Evolutionary conservation across 2,329 filamentous ascomycete species (phyloP).

Genomic region (Monosporascus ibericus): DNA sequence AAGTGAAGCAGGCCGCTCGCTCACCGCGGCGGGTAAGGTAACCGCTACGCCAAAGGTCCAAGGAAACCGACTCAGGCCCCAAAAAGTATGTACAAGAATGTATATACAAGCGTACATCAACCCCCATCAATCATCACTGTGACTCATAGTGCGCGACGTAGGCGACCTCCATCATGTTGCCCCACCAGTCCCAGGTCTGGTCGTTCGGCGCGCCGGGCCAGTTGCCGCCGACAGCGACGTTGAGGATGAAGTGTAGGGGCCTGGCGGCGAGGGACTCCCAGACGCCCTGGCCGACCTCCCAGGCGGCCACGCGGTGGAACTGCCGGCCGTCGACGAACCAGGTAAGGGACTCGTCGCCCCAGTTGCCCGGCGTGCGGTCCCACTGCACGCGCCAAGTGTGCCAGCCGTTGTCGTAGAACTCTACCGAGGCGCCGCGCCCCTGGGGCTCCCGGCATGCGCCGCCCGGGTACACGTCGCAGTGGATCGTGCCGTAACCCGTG

Average conservation of each 20-base stretch:
- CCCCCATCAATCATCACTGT: constrained; percentile 3
- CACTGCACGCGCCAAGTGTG: constrained; percentile 43
- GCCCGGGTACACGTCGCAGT: constrained; percentile 38
- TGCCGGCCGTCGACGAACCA: constrained; percentile 41
- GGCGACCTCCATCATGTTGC: constrained; percentile 45
- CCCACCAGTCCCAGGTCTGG: constrained; percentile 38
- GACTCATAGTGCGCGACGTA: constrained; percentile 37
- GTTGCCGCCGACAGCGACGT: constrained; percentile 41
- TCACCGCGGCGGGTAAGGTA: background rate
- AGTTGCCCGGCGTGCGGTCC: constrained; percentile 37
- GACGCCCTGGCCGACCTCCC: constrained; percentile 30
- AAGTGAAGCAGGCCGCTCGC: background rate
- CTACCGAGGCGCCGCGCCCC: constrained; percentile 30
- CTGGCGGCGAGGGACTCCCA: constrained; percentile 39
- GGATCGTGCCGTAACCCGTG: constrained; percentile 40
- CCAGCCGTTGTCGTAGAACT: constrained; percentile 40
- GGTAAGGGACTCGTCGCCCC: constrained; percentile 41
- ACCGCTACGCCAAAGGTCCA: background rate
- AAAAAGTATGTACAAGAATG: constrained; percentile 1
- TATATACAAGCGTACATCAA: background rate
- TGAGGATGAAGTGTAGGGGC: constrained; percentile 40
- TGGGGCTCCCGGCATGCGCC: constrained; percentile 42
- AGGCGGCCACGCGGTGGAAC: constrained; percentile 38
- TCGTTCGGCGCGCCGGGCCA: constrained; percentile 44
- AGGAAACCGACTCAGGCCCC: background rate